Conservation (phyloP, 257 asterid species). For the Salvia splendens region DNA sequence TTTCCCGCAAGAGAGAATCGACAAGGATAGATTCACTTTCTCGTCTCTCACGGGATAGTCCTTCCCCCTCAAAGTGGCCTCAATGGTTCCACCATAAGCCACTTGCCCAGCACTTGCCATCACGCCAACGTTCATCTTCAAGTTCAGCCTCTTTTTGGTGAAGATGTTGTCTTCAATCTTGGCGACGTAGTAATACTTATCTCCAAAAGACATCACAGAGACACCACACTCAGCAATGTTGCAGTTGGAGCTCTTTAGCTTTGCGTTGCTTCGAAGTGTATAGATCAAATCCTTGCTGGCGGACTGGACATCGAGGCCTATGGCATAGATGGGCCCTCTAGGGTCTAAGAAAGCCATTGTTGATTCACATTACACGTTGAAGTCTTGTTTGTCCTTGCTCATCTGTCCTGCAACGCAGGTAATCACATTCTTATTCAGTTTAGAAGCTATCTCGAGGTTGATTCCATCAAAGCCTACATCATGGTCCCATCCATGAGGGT, state of each 20-base stretch:
- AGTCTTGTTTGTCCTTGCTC: conserved; percentile 96
- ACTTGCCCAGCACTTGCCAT: conserved; percentile 61
- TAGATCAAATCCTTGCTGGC: conserved; percentile 73
- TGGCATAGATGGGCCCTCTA: conserved; percentile 52
- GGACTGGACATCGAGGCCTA: conserved; percentile 80
- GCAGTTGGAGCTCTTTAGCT: conserved; percentile 50
- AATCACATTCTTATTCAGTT: conserved; percentile 54
- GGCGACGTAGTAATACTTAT: conserved; percentile 58
- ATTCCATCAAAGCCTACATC: conserved; percentile 96
- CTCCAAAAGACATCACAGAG: conserved; percentile 63
- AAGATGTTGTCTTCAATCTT: conserved; percentile 73
- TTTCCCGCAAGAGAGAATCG: conserved; percentile 60
- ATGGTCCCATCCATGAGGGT: conserved; percentile 96
- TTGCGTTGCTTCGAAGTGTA: conserved; percentile 61
- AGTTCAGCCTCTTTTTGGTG: conserved; percentile 54
- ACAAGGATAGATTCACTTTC: conserved; percentile 56
- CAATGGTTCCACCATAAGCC: conserved; percentile 77
- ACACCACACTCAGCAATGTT: conserved; percentile 79
- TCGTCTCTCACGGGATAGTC: conserved; percentile 93
- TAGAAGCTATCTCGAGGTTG: conserved; percentile 66
- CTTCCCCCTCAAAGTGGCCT: conserved; percentile 71
- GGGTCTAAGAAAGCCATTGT: conserved; percentile 65
- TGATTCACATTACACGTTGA: conserved; percentile 72
- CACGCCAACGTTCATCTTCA: conserved; percentile 62
- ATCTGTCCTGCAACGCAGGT: conserved; percentile 70